Conservation (phyloP, 2,329 filamentous ascomycete genomes). For the Thielaviopsis ethacetica region DNA sequence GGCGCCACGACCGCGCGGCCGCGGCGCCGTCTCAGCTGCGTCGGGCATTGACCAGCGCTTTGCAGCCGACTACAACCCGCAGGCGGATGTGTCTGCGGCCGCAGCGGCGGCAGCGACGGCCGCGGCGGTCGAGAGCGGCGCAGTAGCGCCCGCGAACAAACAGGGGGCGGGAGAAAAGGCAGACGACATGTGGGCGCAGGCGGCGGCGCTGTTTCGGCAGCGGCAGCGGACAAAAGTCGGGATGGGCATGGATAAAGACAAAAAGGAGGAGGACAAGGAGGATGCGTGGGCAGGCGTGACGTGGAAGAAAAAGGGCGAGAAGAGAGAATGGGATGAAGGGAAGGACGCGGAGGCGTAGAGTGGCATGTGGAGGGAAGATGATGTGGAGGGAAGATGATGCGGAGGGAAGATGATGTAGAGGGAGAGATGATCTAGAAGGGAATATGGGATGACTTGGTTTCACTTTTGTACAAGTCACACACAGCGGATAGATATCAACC, state of each 20-base stretch:
- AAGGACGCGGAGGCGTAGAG: slow-evolving; percentile 21
- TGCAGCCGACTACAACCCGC: slow-evolving; percentile 44
- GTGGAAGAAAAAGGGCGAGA: slow-evolving; percentile 55
- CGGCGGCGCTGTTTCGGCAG: slow-evolving; percentile 62
- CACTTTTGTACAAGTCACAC: no score
- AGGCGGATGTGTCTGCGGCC: slow-evolving; percentile 24
- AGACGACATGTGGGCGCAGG: slow-evolving; percentile 62
- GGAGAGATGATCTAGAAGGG: no score
- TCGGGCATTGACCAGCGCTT: slow-evolving; percentile 72
- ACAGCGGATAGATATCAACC: no score
- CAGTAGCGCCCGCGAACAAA: background rate
- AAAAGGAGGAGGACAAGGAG: slow-evolving; percentile 17
- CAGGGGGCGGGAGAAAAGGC: background rate
- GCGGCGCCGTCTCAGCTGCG: slow-evolving; percentile 44
- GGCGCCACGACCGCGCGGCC: slow-evolving; percentile 40
- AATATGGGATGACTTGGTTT: slow-evolving; percentile 34
- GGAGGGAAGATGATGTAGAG: no score
- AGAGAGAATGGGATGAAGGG: slow-evolving; percentile 42
- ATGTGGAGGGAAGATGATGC: no score
- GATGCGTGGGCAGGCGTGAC: slow-evolving; percentile 34
- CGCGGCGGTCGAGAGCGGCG: background rate
- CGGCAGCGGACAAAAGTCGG: slow-evolving; percentile 36
- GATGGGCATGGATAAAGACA: slow-evolving; percentile 39
- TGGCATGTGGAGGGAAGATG: no score
- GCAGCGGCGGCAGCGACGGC: no score